Conservation (phyloP, 345 rosid genomes). For the Brassica rapa region DNA sequence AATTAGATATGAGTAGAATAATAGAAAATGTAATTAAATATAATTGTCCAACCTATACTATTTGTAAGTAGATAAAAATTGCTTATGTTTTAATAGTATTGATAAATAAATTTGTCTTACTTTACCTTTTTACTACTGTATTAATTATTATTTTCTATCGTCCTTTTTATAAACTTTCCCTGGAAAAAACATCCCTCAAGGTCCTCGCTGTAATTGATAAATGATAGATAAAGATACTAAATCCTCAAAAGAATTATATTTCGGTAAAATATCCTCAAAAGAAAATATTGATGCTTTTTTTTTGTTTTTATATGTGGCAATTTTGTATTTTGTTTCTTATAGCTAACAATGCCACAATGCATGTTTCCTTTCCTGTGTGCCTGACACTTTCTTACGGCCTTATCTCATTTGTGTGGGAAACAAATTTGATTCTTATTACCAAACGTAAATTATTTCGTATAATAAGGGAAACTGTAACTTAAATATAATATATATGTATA, state of each 20-base stretch:
- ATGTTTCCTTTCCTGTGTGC: conserved; percentile 42
- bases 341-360: conserved; percentile 40
- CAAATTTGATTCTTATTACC: conserved; percentile 22
- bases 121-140: conserved; percentile 24
- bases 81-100: no score
- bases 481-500: no score
- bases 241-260: conserved; percentile 4
- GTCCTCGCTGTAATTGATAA: background rate
- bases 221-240: background rate
- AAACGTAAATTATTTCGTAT: conserved; percentile 6
- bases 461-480: background rate
- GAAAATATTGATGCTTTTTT: conserved; percentile 25
- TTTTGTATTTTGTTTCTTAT: conserved; percentile 35
- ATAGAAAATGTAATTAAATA: no score
- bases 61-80: no score
- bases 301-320: conserved; percentile 9
- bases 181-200: background rate
- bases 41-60: no score
- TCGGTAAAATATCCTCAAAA: background rate
- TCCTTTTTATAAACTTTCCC: background rate
- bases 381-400: conserved; percentile 38
- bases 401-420: conserved; percentile 26
- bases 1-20: no score
- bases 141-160: background rate
- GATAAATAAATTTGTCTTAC: conserved; percentile 28